Conservation (phyloP, 805 yeast species). For the Myxozyma kluyveri region DNA sequence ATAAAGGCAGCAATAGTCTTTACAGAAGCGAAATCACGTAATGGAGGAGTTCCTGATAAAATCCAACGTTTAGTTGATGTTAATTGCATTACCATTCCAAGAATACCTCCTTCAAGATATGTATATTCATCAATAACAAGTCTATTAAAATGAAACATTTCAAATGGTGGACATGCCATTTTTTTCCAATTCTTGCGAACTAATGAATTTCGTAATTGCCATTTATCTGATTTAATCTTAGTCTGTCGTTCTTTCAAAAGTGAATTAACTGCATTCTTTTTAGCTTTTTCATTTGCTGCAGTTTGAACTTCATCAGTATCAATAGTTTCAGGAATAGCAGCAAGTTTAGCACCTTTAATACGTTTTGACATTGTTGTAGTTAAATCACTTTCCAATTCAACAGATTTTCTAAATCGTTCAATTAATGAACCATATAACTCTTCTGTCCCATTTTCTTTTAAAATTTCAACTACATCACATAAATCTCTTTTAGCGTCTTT, state of each 20-base stretch:
- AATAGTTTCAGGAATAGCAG: neutral
- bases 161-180: slow-evolving; percentile 9
- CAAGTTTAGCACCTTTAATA: neutral
- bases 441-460: slow-evolving; percentile 2
- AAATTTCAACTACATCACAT: neutral
- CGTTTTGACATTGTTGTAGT: neutral
- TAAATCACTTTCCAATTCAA: neutral
- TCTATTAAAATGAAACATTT: slow-evolving; percentile 13
- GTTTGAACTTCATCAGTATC: neutral
- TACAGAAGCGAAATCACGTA: slow-evolving; percentile 9
- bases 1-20: slow-evolving; percentile 13
- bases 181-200: slow-evolving; percentile 8
- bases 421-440: neutral
- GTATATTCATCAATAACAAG: slow-evolving; percentile 17
- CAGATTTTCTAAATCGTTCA: slow-evolving; percentile 1
- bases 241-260: neutral
- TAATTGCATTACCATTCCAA: slow-evolving; percentile 9
- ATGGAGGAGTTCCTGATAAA: slow-evolving; percentile 16
- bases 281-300: neutral
- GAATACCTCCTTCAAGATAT: slow-evolving; percentile 9
- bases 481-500: slow-evolving; percentile 2
- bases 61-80: slow-evolving; percentile 9
- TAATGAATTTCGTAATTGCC: neutral
- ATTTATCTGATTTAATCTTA: slow-evolving; percentile 2
- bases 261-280: neutral